Base-by-base conservation (phyloP, 345 rosid genomes). In the Eucalyptus sp. region DNA sequence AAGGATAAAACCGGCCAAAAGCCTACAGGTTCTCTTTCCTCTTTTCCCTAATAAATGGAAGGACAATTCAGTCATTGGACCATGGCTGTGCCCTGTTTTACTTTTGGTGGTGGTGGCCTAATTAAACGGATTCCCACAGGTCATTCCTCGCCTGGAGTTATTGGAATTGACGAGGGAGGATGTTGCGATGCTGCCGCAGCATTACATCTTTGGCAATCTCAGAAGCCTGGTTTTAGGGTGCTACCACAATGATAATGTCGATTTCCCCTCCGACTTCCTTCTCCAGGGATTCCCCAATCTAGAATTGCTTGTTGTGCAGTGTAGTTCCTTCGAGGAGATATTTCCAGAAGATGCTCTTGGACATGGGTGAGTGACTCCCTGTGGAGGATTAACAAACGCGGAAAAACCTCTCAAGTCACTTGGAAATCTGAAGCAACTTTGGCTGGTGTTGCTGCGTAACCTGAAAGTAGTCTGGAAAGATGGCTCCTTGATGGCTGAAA, bases 261-360 rank as follows among this genome's bases (percentile, higher is more conserved):
- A 1, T 58, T 58, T 58, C 14, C 64, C 64, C 4, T 58, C n/a
- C 3, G 2, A 58, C 64, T 58, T 58, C 14, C 25, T 52, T 52
- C 25, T 52, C 25, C 58, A 3, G 0, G 10, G 24, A 18, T 52
- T 52, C 58, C 10, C 14, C n/a, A 5, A 5, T 58, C 6, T 58
- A 24, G 29, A 58, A 24, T 0, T 0, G 6, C 64, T 58, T 25
- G 1, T 0, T 24, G 6, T 58, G 13, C 0, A 0, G 0, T 58
- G 64, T 24, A 24, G n/a, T 58, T 58, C 64, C 13, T 58, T 58
- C 0, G 7, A 50, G 18, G 52, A 50, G 52, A 50, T 50, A 50
- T 15, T 50, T 50, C 52, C 18, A 50, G 18, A 50, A 50, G 3
- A 6, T 50, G 52, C 18, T 50, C 52, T 50, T 50, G 52, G 52